These are phyloP conservation scores for Wickerhamiella occidentalis DNA, from an alignment of 805 yeast species.

Conservation along the genomic window DNA sequence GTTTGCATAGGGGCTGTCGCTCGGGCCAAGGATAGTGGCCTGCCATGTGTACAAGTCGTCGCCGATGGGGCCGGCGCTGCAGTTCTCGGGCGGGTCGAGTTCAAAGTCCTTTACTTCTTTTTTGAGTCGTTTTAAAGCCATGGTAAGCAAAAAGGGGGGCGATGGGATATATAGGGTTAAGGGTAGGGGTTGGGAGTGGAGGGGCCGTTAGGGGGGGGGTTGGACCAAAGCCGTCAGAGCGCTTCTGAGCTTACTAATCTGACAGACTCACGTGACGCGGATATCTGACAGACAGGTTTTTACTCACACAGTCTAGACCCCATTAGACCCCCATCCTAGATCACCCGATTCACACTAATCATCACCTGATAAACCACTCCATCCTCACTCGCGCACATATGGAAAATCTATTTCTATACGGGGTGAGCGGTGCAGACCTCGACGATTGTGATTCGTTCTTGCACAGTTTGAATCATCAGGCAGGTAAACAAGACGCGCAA, in stretches of 20 bases:
- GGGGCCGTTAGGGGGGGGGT: not conserved
- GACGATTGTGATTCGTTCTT: slow-evolving; percentile 12
- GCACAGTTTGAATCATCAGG: slow-evolving; percentile 6
- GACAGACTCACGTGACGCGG: too few relatives aligned
- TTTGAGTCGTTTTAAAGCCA: slow-evolving; percentile 92
- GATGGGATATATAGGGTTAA: not conserved
- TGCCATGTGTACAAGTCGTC: slow-evolving; percentile 99
- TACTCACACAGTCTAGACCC: too few relatives aligned
- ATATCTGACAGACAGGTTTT: too few relatives aligned
- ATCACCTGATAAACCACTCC: slow-evolving; percentile 7
- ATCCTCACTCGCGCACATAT: not conserved
- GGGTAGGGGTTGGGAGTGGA: slow-evolving; percentile 6
- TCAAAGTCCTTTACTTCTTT: slow-evolving; percentile 93
- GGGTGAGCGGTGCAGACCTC: slow-evolving; percentile 10
- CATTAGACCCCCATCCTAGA: not conserved
- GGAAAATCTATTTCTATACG: slow-evolving; percentile 14
- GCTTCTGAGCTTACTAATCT: not conserved
- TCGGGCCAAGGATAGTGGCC: slow-evolving; percentile 98
- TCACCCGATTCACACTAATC: slow-evolving; percentile 6
- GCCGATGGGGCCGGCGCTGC: slow-evolving; percentile 98
- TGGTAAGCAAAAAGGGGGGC: slow-evolving; percentile 23
- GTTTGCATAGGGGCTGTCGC: slow-evolving; percentile 77
- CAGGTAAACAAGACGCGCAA: slow-evolving; percentile 2
- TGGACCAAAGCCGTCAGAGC: not conserved
- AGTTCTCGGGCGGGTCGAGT: slow-evolving; percentile 96